Percentiles rank a stretch among this genome's conserved stretches.
These are phyloP conservation scores for Elsinoe batatas DNA, from an alignment of 2,329 filamentous ascomycete species.

Conservation along the genomic window DNA sequence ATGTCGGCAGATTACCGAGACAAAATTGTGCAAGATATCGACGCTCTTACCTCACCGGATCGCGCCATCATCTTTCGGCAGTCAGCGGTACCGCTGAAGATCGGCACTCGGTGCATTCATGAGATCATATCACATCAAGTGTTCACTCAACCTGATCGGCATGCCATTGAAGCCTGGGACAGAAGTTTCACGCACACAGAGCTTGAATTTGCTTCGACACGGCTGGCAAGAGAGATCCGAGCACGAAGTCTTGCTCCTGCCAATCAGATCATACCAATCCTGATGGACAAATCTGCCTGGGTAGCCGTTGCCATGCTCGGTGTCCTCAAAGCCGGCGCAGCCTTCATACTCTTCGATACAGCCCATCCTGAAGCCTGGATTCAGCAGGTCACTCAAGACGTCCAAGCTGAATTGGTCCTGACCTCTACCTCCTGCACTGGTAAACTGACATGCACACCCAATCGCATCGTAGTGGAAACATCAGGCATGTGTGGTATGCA, in stretches of 20 bases:
- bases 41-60: neutral
- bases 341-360: slow-evolving; percentile 21
- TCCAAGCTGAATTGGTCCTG: neutral
- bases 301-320: slow-evolving; percentile 28
- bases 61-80: neutral
- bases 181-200: slow-evolving; percentile 2
- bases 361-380: neutral
- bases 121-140: neutral
- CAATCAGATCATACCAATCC: slow-evolving; percentile 24
- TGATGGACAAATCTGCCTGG: slow-evolving; percentile 30
- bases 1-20: too few relatives aligned
- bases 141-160: neutral
- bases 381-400: neutral
- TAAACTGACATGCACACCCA: too few relatives aligned
- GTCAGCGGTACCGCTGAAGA: neutral
- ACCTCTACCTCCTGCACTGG: too few relatives aligned
- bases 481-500: too few relatives aligned
- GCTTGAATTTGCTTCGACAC: neutral
- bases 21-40: neutral
- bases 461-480: too few relatives aligned
- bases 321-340: slow-evolving; percentile 29
- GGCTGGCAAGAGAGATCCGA: neutral
- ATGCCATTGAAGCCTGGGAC: slow-evolving; percentile 4
- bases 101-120: neutral
- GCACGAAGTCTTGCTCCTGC: neutral